phyloP scores from a whole-genome alignment of 208 protist species.

The Crithidia sp. region DNA sequence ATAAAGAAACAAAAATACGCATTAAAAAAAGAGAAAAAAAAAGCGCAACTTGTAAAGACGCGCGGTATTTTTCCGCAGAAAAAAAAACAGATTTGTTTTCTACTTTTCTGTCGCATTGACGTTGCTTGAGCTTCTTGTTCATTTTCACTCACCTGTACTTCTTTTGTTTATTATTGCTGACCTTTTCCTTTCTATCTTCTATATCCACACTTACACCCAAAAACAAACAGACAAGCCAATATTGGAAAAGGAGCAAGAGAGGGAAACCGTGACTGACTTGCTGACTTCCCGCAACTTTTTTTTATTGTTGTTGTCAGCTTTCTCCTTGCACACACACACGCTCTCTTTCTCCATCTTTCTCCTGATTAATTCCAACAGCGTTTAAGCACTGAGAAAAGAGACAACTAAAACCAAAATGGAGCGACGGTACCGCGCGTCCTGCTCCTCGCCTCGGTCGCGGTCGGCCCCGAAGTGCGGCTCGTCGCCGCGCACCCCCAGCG shows the following conservation, averaged over 20 bases:
- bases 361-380: too few species aligned
- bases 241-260: background rate
- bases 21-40: too few species aligned
- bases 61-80: too few species aligned
- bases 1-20: too few species aligned
- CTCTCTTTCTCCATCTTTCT: too few species aligned
- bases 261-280: too few species aligned
- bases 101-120: background rate
- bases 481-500: conserved; percentile 11
- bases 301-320: too few species aligned
- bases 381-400: background rate
- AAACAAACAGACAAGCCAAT: background rate
- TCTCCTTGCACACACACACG: too few species aligned
- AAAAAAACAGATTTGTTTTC: background rate
- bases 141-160: too few species aligned
- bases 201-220: conserved; percentile 8
- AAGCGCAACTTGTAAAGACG: too few species aligned
- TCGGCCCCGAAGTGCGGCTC: conserved; percentile 18
- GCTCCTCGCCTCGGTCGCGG: conserved; percentile 24
- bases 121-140: too few species aligned
- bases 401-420: conserved; percentile 14
- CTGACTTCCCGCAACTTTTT: too few species aligned
- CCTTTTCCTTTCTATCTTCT: background rate
- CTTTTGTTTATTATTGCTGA: background rate
- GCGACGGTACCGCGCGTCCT: conserved; percentile 8